A percentile compares a stretch with the other conserved stretches of the same genome.
These are phyloP conservation scores for Hypoxylon perforatum DNA, from an alignment of 495 filamentous ascomycete genomes.

Conservation along the genomic window DNA sequence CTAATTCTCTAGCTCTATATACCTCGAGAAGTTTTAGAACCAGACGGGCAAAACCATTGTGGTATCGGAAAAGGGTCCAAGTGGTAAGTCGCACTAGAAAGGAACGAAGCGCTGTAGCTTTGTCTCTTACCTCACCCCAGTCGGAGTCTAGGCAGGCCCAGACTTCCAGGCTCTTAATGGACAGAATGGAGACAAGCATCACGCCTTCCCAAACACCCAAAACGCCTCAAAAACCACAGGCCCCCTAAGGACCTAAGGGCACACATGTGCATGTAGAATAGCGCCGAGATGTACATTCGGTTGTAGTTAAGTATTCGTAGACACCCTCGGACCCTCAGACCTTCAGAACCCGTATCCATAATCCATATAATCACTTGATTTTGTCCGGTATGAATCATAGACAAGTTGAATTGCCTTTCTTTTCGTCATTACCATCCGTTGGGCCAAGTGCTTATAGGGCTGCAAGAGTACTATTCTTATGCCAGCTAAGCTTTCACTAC, in stretches of 20 bases:
- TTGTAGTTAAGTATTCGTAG: neutral
- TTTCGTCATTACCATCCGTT: neutral
- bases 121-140: slow-evolving; percentile 22
- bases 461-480: slow-evolving; percentile 24
- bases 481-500: slow-evolving; percentile 14
- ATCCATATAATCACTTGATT: slow-evolving; percentile 5
- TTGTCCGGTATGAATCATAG: slow-evolving; percentile 18
- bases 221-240: too few species aligned
- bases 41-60: neutral
- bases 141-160: slow-evolving; percentile 34
- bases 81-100: slow-evolving; percentile 3
- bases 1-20: neutral
- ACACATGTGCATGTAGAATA: neutral
- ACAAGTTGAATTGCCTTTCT: neutral
- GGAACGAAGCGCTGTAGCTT: slow-evolving; percentile 22
- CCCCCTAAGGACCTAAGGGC: neutral
- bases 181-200: slow-evolving; percentile 19
- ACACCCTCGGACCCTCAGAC: too few species aligned
- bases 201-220: neutral
- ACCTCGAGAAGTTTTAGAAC: neutral
- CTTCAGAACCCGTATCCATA: too few species aligned
- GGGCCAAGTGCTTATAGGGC: slow-evolving; percentile 19
- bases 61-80: too few species aligned
- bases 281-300: neutral
- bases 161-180: slow-evolving; percentile 13